Base-by-base conservation (phyloP, 164 flowering plant species). In the Berberis thunbergii region DNA sequence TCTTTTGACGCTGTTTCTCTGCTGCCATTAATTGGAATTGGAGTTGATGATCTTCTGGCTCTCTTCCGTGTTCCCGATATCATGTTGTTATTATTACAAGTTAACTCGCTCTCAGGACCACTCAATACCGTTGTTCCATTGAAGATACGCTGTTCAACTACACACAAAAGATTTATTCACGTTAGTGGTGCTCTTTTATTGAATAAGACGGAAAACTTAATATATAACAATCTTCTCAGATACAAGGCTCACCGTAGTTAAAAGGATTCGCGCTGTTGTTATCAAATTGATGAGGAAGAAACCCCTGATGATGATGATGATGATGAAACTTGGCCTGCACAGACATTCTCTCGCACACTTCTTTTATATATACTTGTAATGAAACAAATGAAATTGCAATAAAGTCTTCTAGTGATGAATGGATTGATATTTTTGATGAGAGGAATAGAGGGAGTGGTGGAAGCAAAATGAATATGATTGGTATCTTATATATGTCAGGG, bases 31-130 rank as follows among this genome's bases (percentile, higher is more conserved):
- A 44, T 26, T 13, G 4, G 38, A 6, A 56, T 49, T 59, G 26
- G 39, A 13, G 59, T 2, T 56, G 59, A 1, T 53, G 59, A 41
- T 67, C 45, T 11, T 55, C 68, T 53, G 3, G 6, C 54, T 40
- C 72, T 59, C 49, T 73, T 76, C 12, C 72, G 62, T 6, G 74
- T 65, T 26, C 68, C 79, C 2, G 79, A 73, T 3, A 68, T 41
- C 26, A 26, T 26, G 26, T 26, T 26, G 26, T 26, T 26, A 0
- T 26, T 41, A 45, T 76, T 76, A 66, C 79, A 70, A 41, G 76
- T 76, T 11, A 76, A 55, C 43, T 72, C 78, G 64, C 78, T 75
- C 62, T 69, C 75, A 1, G 67, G 75, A 43, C 66, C 73, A 49
- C 75, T 71, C 12, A 72, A 63, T 2, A 69, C 75, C 3, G 75